These are phyloP conservation scores for Pseudofabraea citricarpa DNA, from an alignment of 2,329 filamentous ascomycete species.

Conservation along the genomic window DNA sequence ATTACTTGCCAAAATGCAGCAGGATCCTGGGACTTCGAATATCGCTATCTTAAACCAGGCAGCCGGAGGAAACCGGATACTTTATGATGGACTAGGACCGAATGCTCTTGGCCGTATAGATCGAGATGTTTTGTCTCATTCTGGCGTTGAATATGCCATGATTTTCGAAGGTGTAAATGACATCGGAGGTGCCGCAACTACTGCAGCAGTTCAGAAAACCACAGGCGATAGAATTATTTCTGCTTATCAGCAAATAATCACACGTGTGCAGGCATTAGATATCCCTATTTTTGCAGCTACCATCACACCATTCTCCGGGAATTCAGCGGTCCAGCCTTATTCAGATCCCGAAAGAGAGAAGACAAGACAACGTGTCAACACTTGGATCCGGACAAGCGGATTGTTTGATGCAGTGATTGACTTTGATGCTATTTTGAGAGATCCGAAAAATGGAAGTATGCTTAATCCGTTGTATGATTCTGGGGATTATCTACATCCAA, in stretches of 20 bases:
- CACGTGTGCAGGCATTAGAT: slow-evolving; percentile 46
- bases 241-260: slow-evolving; percentile 54
- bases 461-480: slow-evolving; percentile 48
- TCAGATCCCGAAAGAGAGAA: slow-evolving; percentile 48
- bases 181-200: slow-evolving; percentile 48
- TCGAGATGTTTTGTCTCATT: slow-evolving; percentile 56
- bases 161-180: slow-evolving; percentile 68
- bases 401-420: slow-evolving; percentile 58
- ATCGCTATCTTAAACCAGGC: slow-evolving; percentile 61
- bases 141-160: slow-evolving; percentile 55
- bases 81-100: slow-evolving; percentile 58
- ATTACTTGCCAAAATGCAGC: slow-evolving; percentile 46
- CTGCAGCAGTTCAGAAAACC: slow-evolving; percentile 39
- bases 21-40: slow-evolving; percentile 36
- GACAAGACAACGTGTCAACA: slow-evolving; percentile 53
- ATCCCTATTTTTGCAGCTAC: slow-evolving; percentile 58
- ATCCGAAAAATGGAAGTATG: slow-evolving; percentile 42
- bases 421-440: slow-evolving; percentile 52
- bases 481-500: slow-evolving; percentile 63
- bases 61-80: slow-evolving; percentile 63
- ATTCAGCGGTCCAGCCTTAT: slow-evolving; percentile 41
- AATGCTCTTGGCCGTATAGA: slow-evolving; percentile 55
- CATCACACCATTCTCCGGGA: slow-evolving; percentile 56
- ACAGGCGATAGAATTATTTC: slow-evolving; percentile 47
- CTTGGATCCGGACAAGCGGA: slow-evolving; percentile 52